phyloP scores from a whole-genome alignment of 345 rosid species.

The Clausena lansium region DNA sequence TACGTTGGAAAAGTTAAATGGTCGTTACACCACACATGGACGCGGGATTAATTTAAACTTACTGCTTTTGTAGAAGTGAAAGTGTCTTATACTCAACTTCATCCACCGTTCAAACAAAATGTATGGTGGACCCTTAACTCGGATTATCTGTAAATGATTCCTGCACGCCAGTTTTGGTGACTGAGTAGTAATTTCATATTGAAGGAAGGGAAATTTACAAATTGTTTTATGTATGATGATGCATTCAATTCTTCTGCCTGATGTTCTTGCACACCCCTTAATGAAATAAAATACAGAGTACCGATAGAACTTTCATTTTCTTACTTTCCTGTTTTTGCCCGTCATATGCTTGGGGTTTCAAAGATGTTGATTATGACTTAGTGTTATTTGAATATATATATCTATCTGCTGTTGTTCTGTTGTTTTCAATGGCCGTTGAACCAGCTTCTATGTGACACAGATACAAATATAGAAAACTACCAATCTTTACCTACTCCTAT shows the following conservation, averaged over 20 bases:
- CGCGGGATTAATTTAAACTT: neutral
- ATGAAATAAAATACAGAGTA: too few species aligned
- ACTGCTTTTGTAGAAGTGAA: neutral
- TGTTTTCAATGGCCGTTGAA: neutral
- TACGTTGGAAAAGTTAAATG: neutral
- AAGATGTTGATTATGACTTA: too few species aligned
- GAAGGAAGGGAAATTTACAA: neutral
- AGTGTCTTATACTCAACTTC: neutral
- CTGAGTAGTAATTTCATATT: neutral
- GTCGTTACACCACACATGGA: neutral
- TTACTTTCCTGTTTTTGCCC: too few species aligned
- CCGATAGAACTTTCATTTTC: too few species aligned
- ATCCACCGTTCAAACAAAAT: neutral
- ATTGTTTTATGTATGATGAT: too few species aligned
- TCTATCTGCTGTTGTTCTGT: neutral
- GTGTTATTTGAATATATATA: neutral
- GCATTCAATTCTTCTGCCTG: too few species aligned
- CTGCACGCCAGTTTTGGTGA: neutral
- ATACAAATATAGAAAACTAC: neutral
- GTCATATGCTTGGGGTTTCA: too few species aligned
- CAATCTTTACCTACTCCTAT: neutral
- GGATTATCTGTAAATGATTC: too few species aligned
- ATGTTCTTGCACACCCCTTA: too few species aligned
- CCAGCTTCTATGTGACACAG: neutral
- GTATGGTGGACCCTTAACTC: neutral